Evolutionary conservation across 306 rosid genomes (phyloP).

Genomic region (Begonia masoniana): DNA sequence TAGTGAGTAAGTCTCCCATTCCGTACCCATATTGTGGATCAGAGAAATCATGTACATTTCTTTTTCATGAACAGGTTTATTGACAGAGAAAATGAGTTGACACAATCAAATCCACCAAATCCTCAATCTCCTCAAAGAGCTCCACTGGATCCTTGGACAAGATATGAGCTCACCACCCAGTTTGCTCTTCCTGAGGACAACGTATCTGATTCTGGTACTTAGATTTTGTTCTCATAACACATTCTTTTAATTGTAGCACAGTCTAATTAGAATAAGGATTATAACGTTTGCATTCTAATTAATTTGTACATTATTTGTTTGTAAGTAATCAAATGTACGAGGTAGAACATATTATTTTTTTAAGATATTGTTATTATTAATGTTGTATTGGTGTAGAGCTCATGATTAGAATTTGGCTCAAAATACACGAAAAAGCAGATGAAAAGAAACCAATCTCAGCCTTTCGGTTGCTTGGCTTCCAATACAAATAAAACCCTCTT

Average conservation of each 20-base stretch:
- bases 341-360: too few species aligned
- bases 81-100: conserved; percentile 72
- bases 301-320: too few species aligned
- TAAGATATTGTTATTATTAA: too few species aligned
- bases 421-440: not conserved
- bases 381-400: not conserved
- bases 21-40: not conserved
- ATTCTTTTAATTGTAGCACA: too few species aligned
- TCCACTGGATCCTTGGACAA: conserved; percentile 79
- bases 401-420: not conserved
- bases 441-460: not conserved
- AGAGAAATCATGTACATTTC: too few species aligned
- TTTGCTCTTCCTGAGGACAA: conserved; percentile 70
- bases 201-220: conserved; percentile 26
- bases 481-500: conserved; percentile 30
- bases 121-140: conserved; percentile 68
- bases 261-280: too few species aligned
- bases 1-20: conserved; percentile 49
- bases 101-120: conserved; percentile 73
- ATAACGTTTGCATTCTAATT: too few species aligned
- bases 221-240: too few species aligned
- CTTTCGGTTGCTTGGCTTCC: conserved; percentile 55
- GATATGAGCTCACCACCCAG: conserved; percentile 57
- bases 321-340: too few species aligned
- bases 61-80: conserved; percentile 37